Conservation (phyloP, 1,284 basidiomycete genomes). For the Pseudozyma sp. region DNA sequence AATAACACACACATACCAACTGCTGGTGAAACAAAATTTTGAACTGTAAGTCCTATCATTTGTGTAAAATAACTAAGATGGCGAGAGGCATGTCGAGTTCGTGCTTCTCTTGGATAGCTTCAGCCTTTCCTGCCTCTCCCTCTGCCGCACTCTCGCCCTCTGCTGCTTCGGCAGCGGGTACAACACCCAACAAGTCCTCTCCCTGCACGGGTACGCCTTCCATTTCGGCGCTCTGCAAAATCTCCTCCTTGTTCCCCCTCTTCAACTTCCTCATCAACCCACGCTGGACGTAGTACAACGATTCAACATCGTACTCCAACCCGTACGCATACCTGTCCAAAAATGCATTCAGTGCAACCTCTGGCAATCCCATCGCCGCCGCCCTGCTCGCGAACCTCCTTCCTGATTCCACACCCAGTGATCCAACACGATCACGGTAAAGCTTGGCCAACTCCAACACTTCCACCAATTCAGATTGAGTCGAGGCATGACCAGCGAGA, state of each 20-base stretch:
- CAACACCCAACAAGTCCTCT: constrained; percentile 24
- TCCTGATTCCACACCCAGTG: constrained; percentile 16
- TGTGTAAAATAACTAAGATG: too few relatives aligned
- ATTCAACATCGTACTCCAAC: constrained; percentile 27
- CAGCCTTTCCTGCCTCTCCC: constrained; percentile 21
- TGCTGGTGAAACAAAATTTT: too few relatives aligned
- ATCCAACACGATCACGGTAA: constrained; percentile 40
- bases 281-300: constrained; percentile 23
- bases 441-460: constrained; percentile 29
- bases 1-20: too few relatives aligned
- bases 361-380: constrained; percentile 14
- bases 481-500: constrained; percentile 13
- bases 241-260: constrained; percentile 6
- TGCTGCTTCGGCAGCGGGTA: neutral
- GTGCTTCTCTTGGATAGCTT: constrained; percentile 17
- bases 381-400: constrained; percentile 10
- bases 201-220: constrained; percentile 25
- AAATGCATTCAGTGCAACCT: constrained; percentile 42
- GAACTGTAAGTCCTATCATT: too few relatives aligned
- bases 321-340: constrained; percentile 37
- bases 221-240: constrained; percentile 25
- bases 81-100: constrained; percentile 41
- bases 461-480: constrained; percentile 14
- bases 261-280: constrained; percentile 20
- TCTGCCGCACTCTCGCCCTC: neutral